Percentiles rank a stretch among this genome's conserved stretches.
Evolutionary conservation across 2,329 filamentous ascomycete species (phyloP).

Genomic region (Ilyonectria robusta): DNA sequence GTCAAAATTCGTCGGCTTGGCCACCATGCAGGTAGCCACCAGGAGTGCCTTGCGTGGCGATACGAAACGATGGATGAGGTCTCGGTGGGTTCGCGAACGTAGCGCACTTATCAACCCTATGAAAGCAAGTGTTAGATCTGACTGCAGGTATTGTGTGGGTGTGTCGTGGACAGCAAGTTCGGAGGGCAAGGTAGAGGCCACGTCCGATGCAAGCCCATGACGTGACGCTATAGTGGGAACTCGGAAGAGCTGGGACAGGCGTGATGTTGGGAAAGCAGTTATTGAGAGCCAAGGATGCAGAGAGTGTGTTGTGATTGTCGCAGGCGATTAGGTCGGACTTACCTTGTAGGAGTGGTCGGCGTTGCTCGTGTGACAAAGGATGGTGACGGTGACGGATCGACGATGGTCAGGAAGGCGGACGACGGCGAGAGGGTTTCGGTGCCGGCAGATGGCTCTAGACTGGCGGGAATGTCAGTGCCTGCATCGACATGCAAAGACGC

Average conservation of each 20-base stretch:
- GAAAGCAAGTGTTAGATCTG: conserved; percentile 26
- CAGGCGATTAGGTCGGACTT: conserved; percentile 32
- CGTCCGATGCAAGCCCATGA: conserved; percentile 39
- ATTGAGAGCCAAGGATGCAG: conserved; percentile 5
- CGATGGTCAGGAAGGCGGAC: conserved; percentile 30
- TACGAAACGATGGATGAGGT: conserved; percentile 29
- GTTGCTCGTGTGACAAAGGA: conserved; percentile 38
- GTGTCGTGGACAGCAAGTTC: conserved; percentile 5
- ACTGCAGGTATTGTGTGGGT: not conserved
- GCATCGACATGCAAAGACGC: conserved; percentile 35
- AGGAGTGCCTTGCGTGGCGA: conserved; percentile 34
- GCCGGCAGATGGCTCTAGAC: conserved; percentile 40
- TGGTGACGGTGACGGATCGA: conserved; percentile 29
- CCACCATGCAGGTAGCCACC: conserved; percentile 46
- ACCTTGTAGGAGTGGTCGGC: conserved; percentile 34
- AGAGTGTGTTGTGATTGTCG: conserved; percentile 14
- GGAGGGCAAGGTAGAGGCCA: conserved; percentile 38
- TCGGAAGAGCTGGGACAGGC: not conserved
- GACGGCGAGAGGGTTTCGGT: conserved; percentile 38
- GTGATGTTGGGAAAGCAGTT: not conserved
- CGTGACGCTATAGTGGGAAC: conserved; percentile 32
- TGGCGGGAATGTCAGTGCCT: conserved; percentile 39
- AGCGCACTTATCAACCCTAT: conserved; percentile 33
- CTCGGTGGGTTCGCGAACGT: conserved; percentile 35
- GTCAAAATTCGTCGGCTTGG: conserved; percentile 38